A percentile compares a stretch with the other conserved stretches of the same genome.
phyloP scores from a whole-genome alignment of 805 yeast genomes.

The Candida nitratophila region DNA sequence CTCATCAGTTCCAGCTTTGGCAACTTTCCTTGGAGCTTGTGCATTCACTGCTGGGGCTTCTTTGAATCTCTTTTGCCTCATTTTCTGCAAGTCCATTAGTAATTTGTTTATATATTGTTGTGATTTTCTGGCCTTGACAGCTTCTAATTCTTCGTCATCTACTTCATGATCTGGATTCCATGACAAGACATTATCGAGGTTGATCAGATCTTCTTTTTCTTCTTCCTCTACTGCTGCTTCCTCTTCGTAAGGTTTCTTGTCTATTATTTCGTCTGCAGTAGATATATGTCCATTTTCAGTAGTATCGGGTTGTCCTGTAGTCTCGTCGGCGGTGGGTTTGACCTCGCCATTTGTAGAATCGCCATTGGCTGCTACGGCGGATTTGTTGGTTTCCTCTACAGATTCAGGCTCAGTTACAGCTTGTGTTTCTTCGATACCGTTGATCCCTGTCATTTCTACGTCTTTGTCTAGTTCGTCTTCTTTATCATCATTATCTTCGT shows the following conservation, averaged over 20 bases:
- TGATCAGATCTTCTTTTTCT: constrained; percentile 10
- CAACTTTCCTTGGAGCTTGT: constrained; percentile 8
- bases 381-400: too few species aligned
- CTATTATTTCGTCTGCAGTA: neutral
- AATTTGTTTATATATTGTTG: constrained; percentile 36
- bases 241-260: neutral
- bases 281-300: neutral
- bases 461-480: constrained; percentile 1
- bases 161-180: constrained; percentile 22
- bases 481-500: constrained; percentile 6
- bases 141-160: constrained; percentile 17
- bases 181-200: constrained; percentile 19
- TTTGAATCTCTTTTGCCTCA: constrained; percentile 40
- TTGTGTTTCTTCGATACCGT: neutral
- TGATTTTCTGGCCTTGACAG: constrained; percentile 13
- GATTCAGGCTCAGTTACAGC: neutral
- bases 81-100: constrained; percentile 39
- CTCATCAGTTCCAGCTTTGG: constrained; percentile 38
- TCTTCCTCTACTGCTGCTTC: constrained; percentile 2
- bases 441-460: neutral
- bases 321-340: too few species aligned
- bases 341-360: too few species aligned
- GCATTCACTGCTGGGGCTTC: constrained; percentile 3
- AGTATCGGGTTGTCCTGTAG: too few species aligned
- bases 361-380: too few species aligned